These are phyloP conservation scores for Alternaria solani DNA, from an alignment of 2,329 filamentous ascomycete species.

Conservation along the genomic window DNA sequence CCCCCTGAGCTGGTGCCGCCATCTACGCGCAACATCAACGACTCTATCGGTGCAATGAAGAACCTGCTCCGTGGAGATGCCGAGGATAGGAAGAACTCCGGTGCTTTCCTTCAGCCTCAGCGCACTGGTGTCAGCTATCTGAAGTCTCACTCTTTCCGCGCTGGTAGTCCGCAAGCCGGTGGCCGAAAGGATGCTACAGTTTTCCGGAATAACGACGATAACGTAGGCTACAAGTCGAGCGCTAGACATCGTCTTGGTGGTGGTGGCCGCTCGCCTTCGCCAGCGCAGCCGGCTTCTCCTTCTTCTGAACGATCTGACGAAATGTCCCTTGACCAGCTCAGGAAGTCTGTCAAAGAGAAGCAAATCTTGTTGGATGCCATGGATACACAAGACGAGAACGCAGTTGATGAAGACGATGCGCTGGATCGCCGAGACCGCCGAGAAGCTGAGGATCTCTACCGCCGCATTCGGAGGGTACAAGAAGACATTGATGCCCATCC, in stretches of 20 bases:
- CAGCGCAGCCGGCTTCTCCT: constrained; percentile 64
- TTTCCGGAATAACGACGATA: constrained; percentile 95
- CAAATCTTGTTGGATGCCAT: constrained; percentile 94
- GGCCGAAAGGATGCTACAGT: constrained; percentile 93
- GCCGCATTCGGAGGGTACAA: constrained; percentile 87
- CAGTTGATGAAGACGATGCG: constrained; percentile 87
- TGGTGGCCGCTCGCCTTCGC: constrained; percentile 77
- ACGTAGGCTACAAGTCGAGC: constrained; percentile 88
- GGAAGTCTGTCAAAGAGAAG: constrained; percentile 92
- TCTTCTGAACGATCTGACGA: constrained; percentile 75
- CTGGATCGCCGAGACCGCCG: constrained; percentile 89
- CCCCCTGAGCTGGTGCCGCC: constrained; percentile 93
- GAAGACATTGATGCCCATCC: constrained; percentile 95
- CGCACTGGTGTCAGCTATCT: constrained; percentile 98
- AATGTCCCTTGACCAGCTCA: constrained; percentile 82
- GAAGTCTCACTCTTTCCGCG: constrained; percentile 91
- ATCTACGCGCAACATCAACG: constrained; percentile 90
- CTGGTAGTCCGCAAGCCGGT: constrained; percentile 64
- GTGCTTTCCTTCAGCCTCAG: constrained; percentile 89
- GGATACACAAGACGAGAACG: constrained; percentile 93
- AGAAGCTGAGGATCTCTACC: constrained; percentile 93
- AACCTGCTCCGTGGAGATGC: constrained; percentile 88
- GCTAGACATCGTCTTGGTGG: constrained; percentile 82
- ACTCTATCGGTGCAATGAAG: constrained; percentile 93
- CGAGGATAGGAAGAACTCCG: constrained; percentile 85